These are phyloP conservation scores for Pleurotus platypus DNA, from an alignment of 768 basidiomycete species.

Conservation along the genomic window DNA sequence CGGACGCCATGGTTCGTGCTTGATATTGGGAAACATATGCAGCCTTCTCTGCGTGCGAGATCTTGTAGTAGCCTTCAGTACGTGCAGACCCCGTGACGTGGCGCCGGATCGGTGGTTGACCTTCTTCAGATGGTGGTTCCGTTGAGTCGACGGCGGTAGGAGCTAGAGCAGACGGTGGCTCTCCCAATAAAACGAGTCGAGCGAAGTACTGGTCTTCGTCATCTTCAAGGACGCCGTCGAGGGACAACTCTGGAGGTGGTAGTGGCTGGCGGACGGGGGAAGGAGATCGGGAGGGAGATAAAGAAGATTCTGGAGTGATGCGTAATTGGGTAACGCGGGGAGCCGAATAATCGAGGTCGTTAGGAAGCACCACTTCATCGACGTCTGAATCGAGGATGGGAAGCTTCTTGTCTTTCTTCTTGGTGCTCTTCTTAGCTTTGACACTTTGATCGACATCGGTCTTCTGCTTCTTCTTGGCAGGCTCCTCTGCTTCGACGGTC, in stretches of 20 bases:
- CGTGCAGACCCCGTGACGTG: slow-evolving; percentile 86
- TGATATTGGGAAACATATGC: slow-evolving; percentile 90
- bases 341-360: slow-evolving; percentile 43
- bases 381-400: slow-evolving; percentile 22
- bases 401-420: slow-evolving; percentile 42
- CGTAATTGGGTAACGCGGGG: slow-evolving; percentile 50
- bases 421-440: slow-evolving; percentile 29
- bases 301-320: slow-evolving; percentile 37
- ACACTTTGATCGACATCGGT: slow-evolving; percentile 21
- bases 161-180: slow-evolving; percentile 19
- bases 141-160: too few relatives aligned
- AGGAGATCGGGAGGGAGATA: slow-evolving; percentile 48
- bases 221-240: slow-evolving; percentile 66
- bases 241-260: slow-evolving; percentile 50
- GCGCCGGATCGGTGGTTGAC: slow-evolving; percentile 38
- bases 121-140: slow-evolving; percentile 19
- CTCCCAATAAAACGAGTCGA: slow-evolving; percentile 50
- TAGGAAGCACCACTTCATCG: slow-evolving; percentile 50
- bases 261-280: slow-evolving; percentile 37
- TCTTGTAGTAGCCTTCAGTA: slow-evolving; percentile 94
- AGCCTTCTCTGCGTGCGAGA: slow-evolving; percentile 87
- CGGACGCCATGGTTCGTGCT: slow-evolving; percentile 46
- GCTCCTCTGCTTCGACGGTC: slow-evolving; percentile 34
- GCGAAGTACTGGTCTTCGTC: slow-evolving; percentile 89
- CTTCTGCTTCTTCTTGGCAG: slow-evolving; percentile 43